These are phyloP conservation scores for Xylariaceae sp. DNA, from an alignment of 2,329 filamentous ascomycete genomes.

Conservation along the genomic window DNA sequence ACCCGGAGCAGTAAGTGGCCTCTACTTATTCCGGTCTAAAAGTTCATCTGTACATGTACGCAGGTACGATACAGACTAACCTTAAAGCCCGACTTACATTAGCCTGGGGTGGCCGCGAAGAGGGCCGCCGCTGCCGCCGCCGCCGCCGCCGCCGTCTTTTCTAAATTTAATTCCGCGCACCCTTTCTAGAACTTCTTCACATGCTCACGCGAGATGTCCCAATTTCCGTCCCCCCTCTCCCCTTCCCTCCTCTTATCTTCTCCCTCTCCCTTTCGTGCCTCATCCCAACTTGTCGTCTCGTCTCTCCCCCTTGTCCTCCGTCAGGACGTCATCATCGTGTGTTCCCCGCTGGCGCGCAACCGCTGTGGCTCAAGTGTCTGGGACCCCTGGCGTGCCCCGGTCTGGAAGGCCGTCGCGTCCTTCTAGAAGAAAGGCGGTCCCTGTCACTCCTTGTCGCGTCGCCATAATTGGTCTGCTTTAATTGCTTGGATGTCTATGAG, in stretches of 20 bases:
- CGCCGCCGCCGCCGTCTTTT: too few relatives aligned
- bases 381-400: conserved; percentile 2
- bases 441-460: conserved; percentile 7
- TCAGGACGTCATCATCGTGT: conserved; percentile 3
- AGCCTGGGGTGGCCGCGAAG: too few relatives aligned
- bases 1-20: too few relatives aligned
- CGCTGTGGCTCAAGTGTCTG: conserved; percentile 10
- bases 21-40: too few relatives aligned
- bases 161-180: too few relatives aligned
- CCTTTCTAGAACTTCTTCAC: conserved; percentile 4
- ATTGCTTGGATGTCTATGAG: conserved; percentile 38
- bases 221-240: background rate
- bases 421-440: too few relatives aligned
- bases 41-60: too few relatives aligned
- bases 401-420: conserved; percentile 8
- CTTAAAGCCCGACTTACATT: too few relatives aligned
- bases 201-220: background rate
- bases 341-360: background rate
- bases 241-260: background rate
- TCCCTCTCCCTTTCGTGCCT: conserved; percentile 1
- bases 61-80: too few relatives aligned
- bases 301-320: background rate
- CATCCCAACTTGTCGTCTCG: too few relatives aligned
- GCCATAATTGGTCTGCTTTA: conserved; percentile 41
- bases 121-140: too few relatives aligned